Base-by-base conservation (phyloP, 257 asterid species). In the Nicotiana benthamiana region DNA sequence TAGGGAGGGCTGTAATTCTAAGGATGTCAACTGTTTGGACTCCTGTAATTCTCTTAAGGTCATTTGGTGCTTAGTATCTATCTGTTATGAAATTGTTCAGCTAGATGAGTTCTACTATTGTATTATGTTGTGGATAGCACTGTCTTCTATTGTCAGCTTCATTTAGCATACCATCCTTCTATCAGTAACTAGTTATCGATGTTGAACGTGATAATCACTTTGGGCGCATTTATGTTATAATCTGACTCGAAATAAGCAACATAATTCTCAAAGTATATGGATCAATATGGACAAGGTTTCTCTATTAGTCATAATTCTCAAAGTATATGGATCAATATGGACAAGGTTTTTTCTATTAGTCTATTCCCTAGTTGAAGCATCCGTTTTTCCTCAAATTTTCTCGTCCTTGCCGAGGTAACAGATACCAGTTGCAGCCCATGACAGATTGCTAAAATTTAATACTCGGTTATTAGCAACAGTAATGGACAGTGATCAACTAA, bases 31-130 rank as follows among this genome's bases (percentile, higher is more conserved):
- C n/a, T n/a, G n/a, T n/a, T n/a, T n/a, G n/a, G n/a, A n/a, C n/a
- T n/a, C n/a, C n/a, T n/a, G n/a, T n/a, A n/a, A 24, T 67, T 67
- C 48, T 15, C 51, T 51, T 32, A 32, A 36, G 53, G 76, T 27
- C 46, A 67, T 72, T 72, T 70, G 77, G 13, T 70, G 77, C 77
- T 24, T 46, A 48, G 40, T 72, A 56, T 72, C n/a, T n/a, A n/a
- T n/a, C 40, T 13, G 60, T 72, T 32, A 13, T 72, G 61, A 48
- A 46, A 24, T 24, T 43, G 82, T 56, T 77, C 16, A 15, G 53
- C 18, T 77, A 53, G 76, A 79, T 63, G 75, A 43, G 32, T 18
- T 64, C 16, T 62, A 79, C 43, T 16, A 18, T 62, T 79, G 82
- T 64, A 79, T 46, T 64, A 79, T 5, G 64, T 24, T 64, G n/a